Conservation (phyloP, 2,329 filamentous ascomycete genomes). For the Lecanicillium sp. region DNA sequence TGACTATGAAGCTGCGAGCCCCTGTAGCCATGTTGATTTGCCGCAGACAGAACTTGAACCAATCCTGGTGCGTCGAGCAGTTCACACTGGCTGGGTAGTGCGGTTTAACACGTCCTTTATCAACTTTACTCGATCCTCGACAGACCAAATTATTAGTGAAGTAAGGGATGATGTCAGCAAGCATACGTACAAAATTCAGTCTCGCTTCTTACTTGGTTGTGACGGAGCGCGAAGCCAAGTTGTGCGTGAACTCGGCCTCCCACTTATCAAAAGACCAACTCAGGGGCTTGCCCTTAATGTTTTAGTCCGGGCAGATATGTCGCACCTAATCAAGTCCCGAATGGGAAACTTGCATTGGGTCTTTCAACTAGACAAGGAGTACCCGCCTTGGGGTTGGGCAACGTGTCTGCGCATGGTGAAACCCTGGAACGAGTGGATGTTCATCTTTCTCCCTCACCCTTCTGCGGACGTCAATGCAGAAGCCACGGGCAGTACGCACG, state of each 20-base stretch:
- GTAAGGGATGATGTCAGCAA: conserved; percentile 28
- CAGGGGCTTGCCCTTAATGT: conserved; percentile 32
- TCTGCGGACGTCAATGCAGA: conserved; percentile 20
- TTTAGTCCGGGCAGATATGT: conserved; percentile 37
- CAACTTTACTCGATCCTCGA: conserved; percentile 16
- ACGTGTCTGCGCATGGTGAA: conserved; percentile 50
- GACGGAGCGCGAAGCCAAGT: conserved; percentile 37
- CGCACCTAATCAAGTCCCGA: conserved; percentile 37
- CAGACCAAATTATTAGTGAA: conserved; percentile 18
- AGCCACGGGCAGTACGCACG: too few relatives aligned
- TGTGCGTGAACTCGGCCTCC: conserved; percentile 25
- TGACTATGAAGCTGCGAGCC: conserved; percentile 32
- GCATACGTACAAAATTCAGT: conserved; percentile 31
- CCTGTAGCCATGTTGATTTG: conserved; percentile 32
- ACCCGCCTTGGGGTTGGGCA: conserved; percentile 42
- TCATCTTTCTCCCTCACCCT: conserved; percentile 39
- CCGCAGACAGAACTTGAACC: conserved; percentile 35
- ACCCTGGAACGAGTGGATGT: conserved; percentile 56
- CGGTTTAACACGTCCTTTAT: conserved; percentile 28
- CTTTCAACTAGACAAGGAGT: conserved; percentile 43
- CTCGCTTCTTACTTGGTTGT: conserved; percentile 46
- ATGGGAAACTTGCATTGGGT: conserved; percentile 54
- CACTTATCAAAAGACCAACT: conserved; percentile 33
- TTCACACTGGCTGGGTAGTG: conserved; percentile 24
- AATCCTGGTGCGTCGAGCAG: conserved; percentile 28